Conservation (phyloP, 768 basidiomycete species). For the Kwoniella heveanensis region DNA sequence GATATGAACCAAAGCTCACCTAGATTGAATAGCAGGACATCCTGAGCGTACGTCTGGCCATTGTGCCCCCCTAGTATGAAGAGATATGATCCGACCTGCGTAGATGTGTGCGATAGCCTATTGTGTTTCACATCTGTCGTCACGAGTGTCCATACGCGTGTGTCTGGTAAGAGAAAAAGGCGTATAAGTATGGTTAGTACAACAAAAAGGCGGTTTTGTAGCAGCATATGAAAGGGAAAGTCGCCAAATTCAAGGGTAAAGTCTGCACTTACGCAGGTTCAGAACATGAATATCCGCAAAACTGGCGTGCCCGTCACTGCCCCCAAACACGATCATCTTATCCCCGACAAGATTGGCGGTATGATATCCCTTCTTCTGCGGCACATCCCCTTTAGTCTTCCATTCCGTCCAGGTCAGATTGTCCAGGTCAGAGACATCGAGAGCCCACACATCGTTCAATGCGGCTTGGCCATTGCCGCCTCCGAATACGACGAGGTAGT, state of each 20-base stretch:
- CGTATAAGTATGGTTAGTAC: too few species aligned
- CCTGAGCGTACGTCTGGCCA: conserved; percentile 67
- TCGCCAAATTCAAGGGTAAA: too few species aligned
- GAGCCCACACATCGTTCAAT: conserved; percentile 83
- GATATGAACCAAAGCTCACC: conserved; percentile 59
- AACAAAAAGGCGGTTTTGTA: too few species aligned
- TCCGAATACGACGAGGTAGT: conserved; percentile 81
- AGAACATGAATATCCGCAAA: conserved; percentile 87
- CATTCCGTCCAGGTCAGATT: conserved; percentile 66
- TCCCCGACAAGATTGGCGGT: conserved; percentile 82
- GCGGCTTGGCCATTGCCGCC: conserved; percentile 93
- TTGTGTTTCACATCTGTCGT: conserved; percentile 59
- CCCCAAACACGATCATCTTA: conserved; percentile 85
- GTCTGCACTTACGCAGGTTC: conserved; percentile 72
- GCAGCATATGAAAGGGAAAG: too few species aligned
- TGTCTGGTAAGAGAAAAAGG: conserved; percentile 35
- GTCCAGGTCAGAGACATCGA: conserved; percentile 65
- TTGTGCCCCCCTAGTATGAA: conserved; percentile 90
- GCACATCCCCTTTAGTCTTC: conserved; percentile 61
- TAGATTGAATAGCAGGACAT: conserved; percentile 82
- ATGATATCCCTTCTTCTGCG: conserved; percentile 70
- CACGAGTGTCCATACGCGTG: conserved; percentile 54
- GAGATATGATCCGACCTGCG: conserved; percentile 87
- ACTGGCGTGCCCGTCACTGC: conserved; percentile 84
- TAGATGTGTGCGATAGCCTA: conserved; percentile 77